Evolutionary conservation across 352 stramenopile species (phyloP), one percentile per base, ranked within the genome.

Genomic region (Phytopythium delawarense): DNA sequence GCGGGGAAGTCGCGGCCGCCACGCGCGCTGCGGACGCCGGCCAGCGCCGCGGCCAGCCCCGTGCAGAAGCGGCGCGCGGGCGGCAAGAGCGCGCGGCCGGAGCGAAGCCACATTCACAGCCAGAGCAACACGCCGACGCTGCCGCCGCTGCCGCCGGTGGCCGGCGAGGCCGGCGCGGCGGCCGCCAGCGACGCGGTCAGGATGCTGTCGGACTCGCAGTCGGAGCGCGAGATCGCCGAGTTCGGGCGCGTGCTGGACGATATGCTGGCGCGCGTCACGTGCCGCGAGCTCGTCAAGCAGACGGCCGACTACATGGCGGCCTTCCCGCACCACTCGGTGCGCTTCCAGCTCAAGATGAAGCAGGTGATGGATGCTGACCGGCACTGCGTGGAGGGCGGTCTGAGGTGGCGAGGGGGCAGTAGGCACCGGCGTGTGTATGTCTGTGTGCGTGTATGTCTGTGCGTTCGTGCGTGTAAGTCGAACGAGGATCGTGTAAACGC

Each of bases 341-440:
- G 81, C 34, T 90, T 93, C 69, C 84, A 93, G 70, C 84, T 93
- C 79, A 93, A 93, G 68, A 87, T 93, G 75, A 93, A 93, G 79
- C 84, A 93, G 84, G 84, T 93, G 76, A 39, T 15, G 48, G 16
- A 16, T 32, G 28, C 2, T 3, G 28, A 32, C 28, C 13, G 45
- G 4, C 45, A 20, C 45, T 51, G 16, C 50, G 50, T 20, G 50
- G 9, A 25, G 25, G 49, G 23, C 13, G 49, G 49, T 23, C 9
- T 7, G 30, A 16, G 23, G 51, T 25, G 28, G 30, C 0, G 20
- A 46, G 34, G n/a, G 18, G 15, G 18, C 28, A 32, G 28, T 32
- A 12, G 51, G 23, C 16, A 21, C n/a, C 46, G n/a, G 11, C 21
- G 13, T 25, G 25, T 54, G 13, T 39, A 2, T 54, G 15, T 54